Evolutionary conservation across 1,284 basidiomycete genomes (phyloP).

Genomic region (Pyrrhoderma noxium): DNA sequence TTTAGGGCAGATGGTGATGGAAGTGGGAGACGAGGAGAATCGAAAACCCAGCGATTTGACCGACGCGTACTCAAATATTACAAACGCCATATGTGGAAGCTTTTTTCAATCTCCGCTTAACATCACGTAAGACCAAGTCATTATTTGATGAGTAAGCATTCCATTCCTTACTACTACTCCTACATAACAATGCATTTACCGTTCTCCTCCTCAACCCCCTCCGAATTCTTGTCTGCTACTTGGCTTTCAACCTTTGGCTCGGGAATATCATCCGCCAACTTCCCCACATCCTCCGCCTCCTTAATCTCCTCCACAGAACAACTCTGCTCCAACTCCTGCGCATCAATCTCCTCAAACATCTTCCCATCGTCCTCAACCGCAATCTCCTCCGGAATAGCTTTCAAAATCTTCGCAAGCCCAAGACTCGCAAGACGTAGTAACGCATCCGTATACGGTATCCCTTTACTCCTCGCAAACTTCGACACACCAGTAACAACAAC

Average conservation of each 20-base stretch:
- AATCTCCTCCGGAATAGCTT: slow-evolving; percentile 18
- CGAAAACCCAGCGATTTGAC: too few species aligned
- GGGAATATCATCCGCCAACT: slow-evolving; percentile 6
- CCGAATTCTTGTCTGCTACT: slow-evolving; percentile 2
- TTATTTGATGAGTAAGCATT: too few species aligned
- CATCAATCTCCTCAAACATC: slow-evolving; percentile 20
- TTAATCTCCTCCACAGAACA: slow-evolving; percentile 15
- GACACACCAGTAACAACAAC: slow-evolving; percentile 22
- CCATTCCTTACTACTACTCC: slow-evolving; percentile 9
- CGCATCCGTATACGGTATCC: slow-evolving; percentile 22
- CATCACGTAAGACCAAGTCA: too few species aligned
- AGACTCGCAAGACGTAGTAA: slow-evolving; percentile 20
- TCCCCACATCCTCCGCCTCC: slow-evolving; percentile 18
- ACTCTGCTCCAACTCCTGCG: slow-evolving; percentile 20
- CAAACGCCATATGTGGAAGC: too few species aligned
- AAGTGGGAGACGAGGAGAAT: too few species aligned
- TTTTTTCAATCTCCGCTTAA: too few species aligned
- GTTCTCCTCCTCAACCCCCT: slow-evolving; percentile 19
- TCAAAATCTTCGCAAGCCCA: slow-evolving; percentile 19
- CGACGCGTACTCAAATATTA: too few species aligned
- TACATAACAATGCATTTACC: not conserved
- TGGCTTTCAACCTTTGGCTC: slow-evolving; percentile 14
- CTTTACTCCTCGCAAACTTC: slow-evolving; percentile 19
- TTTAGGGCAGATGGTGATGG: too few species aligned
- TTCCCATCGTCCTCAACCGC: not conserved